Evolutionary conservation across 2,329 filamentous ascomycete genomes (phyloP).

Genomic region (Lithohypha guttulata): DNA sequence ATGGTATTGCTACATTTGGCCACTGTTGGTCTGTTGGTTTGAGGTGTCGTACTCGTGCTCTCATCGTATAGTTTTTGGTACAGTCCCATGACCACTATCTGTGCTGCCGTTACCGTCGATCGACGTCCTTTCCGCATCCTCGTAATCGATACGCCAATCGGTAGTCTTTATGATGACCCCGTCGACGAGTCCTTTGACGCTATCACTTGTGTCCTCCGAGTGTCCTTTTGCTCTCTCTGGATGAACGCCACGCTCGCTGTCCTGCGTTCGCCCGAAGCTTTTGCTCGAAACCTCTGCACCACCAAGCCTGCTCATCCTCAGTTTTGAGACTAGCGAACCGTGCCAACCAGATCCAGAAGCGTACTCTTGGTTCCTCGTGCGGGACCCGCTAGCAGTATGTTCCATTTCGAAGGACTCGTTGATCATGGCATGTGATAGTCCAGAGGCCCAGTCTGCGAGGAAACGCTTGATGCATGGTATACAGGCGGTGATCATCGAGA

Average conservation of each 20-base stretch:
- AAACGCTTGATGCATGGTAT: conserved; percentile 22
- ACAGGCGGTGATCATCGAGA: conserved; percentile 23
- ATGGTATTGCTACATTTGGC: no score
- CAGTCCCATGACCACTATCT: background rate
- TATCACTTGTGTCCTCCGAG: conserved; percentile 9
- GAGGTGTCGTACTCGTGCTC: no score
- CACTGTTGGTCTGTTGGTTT: no score
- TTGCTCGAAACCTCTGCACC: background rate
- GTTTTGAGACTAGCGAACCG: background rate
- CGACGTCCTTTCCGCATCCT: conserved; percentile 11
- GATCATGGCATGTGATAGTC: background rate
- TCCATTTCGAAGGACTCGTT: conserved; percentile 1
- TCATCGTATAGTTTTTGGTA: no score
- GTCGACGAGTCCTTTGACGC: conserved; percentile 18
- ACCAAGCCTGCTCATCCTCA: background rate
- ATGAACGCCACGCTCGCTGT: background rate
- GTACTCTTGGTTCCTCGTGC: background rate
- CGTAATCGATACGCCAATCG: conserved; percentile 21
- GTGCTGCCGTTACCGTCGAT: background rate
- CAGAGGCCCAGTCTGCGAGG: conserved; percentile 18
- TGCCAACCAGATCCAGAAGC: background rate
- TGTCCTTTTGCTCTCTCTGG: background rate
- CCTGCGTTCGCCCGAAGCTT: background rate
- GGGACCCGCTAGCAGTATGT: background rate
- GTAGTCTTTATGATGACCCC: conserved; percentile 22